Percentiles rank a stretch among this genome's conserved stretches.
These are phyloP conservation scores for Aspergillus chevalieri DNA, from an alignment of 2,329 filamentous ascomycete genomes.

Conservation along the genomic window DNA sequence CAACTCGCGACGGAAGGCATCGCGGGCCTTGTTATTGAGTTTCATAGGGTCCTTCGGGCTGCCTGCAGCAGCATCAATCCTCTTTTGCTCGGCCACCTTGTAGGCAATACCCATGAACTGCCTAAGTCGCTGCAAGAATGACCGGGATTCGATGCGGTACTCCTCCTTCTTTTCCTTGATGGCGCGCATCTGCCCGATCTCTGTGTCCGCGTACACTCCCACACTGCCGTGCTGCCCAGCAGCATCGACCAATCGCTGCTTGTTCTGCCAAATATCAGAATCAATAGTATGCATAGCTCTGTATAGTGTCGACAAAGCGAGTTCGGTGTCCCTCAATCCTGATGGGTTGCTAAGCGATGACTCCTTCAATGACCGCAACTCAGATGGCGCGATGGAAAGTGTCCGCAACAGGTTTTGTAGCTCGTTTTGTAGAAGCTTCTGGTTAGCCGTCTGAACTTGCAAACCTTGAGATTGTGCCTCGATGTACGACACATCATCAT, in stretches of 20 bases:
- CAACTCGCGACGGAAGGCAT: constrained; percentile 63
- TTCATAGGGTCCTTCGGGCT: constrained; percentile 46
- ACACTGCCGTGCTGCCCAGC: constrained; percentile 32
- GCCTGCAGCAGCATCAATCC: constrained; percentile 54
- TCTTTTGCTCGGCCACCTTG: constrained; percentile 65
- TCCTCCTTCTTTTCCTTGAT: constrained; percentile 91
- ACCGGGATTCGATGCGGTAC: constrained; percentile 68
- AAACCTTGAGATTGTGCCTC: constrained; percentile 95
- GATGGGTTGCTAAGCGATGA: constrained; percentile 65
- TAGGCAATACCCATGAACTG: constrained; percentile 80
- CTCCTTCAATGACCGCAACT: constrained; percentile 66
- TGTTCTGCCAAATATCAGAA: constrained; percentile 61
- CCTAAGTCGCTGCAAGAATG: constrained; percentile 72
- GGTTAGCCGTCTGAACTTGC: constrained; percentile 94
- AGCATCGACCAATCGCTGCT: constrained; percentile 44
- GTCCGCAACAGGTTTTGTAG: constrained; percentile 83
- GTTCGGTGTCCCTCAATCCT: constrained; percentile 72
- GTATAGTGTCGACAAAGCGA: constrained; percentile 71
- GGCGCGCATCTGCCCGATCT: constrained; percentile 77
- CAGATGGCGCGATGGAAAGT: constrained; percentile 73
- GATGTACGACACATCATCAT: constrained; percentile 94
- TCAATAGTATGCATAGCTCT: constrained; percentile 93
- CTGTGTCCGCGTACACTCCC: constrained; percentile 65
- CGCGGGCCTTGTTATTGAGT: constrained; percentile 65
- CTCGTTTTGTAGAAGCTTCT: constrained; percentile 87